phyloP scores from a whole-genome alignment of 306 rosid genomes.

The Vachellia collinsii region DNA sequence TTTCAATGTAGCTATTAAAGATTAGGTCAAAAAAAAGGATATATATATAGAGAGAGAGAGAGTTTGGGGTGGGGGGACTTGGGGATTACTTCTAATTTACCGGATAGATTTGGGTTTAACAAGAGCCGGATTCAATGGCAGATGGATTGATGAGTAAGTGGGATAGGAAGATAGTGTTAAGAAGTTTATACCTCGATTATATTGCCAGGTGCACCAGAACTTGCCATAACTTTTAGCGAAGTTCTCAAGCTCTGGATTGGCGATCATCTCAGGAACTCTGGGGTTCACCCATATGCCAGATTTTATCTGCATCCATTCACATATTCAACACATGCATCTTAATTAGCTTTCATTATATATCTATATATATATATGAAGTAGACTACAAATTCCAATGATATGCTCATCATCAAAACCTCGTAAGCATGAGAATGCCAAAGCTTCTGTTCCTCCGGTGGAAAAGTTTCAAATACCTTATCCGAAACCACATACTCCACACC shows the following conservation, averaged over 20 bases:
- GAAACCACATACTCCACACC: slow-evolving; percentile 73
- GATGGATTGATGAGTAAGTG: no score
- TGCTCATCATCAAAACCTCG: slow-evolving; percentile 66
- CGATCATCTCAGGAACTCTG: slow-evolving; percentile 70
- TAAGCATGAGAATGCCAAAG: slow-evolving; percentile 93
- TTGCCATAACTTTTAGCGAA: slow-evolving; percentile 78
- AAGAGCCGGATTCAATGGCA: no score
- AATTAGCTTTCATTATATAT: background rate
- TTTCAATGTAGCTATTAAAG: no score
- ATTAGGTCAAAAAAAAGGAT: no score
- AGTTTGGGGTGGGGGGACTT: no score
- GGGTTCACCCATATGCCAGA: slow-evolving; percentile 72
- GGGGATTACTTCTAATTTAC: no score
- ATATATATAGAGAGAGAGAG: no score
- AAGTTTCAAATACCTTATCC: slow-evolving; percentile 49
- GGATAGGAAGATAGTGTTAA: no score
- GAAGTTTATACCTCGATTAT: no score
- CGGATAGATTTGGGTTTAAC: no score
- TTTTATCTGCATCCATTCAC: slow-evolving; percentile 53
- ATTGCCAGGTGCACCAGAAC: slow-evolving; percentile 96
- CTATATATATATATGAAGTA: background rate
- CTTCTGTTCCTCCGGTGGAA: slow-evolving; percentile 78
- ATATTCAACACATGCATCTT: no score
- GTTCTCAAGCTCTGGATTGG: slow-evolving; percentile 60
- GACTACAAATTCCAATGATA: background rate